Evolutionary conservation across 116 monocot species (phyloP), one percentile per base, ranked within the genome.

Genomic region (Dioscorea cayenensis): DNA sequence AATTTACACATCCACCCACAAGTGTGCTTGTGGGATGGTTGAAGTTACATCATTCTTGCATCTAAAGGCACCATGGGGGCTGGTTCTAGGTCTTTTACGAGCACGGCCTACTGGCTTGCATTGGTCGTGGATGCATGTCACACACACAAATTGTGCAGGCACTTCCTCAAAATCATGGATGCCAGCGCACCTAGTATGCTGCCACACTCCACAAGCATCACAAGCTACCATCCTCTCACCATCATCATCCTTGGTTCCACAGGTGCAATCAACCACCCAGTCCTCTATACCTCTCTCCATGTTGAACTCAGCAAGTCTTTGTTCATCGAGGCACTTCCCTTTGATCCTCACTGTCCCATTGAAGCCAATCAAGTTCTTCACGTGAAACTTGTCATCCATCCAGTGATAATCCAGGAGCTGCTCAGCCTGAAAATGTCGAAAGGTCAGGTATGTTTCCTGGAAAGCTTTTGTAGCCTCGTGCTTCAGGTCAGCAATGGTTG

Each of bases 221-320:
- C 97, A 90, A 5, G 93, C 90, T 63, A 97, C 12, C 97, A 97
- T 92, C 64, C 93, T 80, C 74, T 93, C 93, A 13, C 70, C 70
- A 35, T 70, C 70, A 32, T 70, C 70, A 58, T 70, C 70, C 19
- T 51, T 70, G 51, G 70, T 32, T 28, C 70, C 70, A 29, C 70
- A 70, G 6, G 17, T 14, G 19, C 70, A 70, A 6, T 70, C 70
- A 23, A 70, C 70, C n/a, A 58, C 27, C 70, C 70, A 70, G 28
- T 58, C 58, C 7, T 70, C 70, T 21, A 18, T 58, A 7, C 70
- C 70, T 58, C 51, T 35, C 70, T 70, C 70, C 32, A 5, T 70
- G 3, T 55, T 52, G 32, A 58, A 70, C 1, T 70, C 55, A 22
- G 13, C 55, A 8, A 90, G 71, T 38, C 77, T 72, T 4, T 66